Evolutionary conservation across 2,329 filamentous ascomycete genomes (phyloP), one percentile per base, ranked within the genome.

Genomic region (Blastomyces silverae): DNA sequence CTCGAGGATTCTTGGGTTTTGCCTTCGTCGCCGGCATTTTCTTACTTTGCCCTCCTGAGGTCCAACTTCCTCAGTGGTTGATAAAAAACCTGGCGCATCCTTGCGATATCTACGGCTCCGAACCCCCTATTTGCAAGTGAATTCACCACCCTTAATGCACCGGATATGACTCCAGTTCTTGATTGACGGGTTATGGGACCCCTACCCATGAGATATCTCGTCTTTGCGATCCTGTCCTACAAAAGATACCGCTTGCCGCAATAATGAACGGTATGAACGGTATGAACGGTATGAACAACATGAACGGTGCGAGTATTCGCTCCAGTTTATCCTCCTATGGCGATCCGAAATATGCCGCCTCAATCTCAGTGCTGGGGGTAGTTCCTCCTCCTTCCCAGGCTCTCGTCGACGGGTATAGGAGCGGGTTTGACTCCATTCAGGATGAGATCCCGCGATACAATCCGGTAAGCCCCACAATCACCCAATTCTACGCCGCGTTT

Each of bases 391-490:
- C 72, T 50, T 73, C 74, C 62, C 84, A 82, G 70, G 78, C 79
- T 25, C 77, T 87, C 65, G 79, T 85, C 61, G 82, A 88, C 64
- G 84, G 84, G 55, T 89, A 88, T 73, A 80, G 81, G 61, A 84
- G 86, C 66, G 80, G 83, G 64, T 71, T 83, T 63, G 81, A 81
- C 67, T 81, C 81, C 10, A 84, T 84, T 68, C 81, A 83, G 70
- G 79, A 78, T 66, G 82, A 85, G 58, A 81, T 77, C 66, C 79
- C 83, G 53, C 81, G 80, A 65, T 84, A 81, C 70, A 85, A 86
- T 74, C 81, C 83, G 65, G 86, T 89, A 79, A 72, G 83, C 72
- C 7, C 5, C 15, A 52, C 42, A 37, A n/a, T n/a, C n/a, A 22
- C 17, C 7, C 28, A 50, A 37, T 50, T 57, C 11, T 46, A 25